Evolutionary conservation across 2,329 filamentous ascomycete genomes (phyloP).

Genomic region (Ustulina deusta): DNA sequence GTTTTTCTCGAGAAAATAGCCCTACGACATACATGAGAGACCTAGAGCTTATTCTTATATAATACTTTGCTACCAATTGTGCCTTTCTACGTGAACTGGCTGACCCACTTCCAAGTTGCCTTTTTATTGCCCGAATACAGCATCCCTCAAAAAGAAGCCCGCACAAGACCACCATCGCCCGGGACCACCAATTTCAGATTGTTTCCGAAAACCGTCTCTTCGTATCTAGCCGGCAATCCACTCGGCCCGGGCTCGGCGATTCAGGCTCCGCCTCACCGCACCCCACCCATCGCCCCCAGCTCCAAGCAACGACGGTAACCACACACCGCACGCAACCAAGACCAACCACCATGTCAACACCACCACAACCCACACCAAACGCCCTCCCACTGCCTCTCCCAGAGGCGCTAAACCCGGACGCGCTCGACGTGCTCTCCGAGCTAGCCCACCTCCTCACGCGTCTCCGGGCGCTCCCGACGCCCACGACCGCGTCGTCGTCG

Average conservation of each 20-base stretch:
- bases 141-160: background rate
- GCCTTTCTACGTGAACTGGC: too few relatives aligned
- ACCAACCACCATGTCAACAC: slow-evolving; percentile 30
- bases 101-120: background rate
- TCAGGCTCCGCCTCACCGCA: too few relatives aligned
- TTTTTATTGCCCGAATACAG: background rate
- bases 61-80: too few relatives aligned
- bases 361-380: slow-evolving; percentile 43
- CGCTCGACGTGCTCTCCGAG: slow-evolving; percentile 86
- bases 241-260: too few relatives aligned
- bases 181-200: background rate
- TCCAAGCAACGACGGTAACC: background rate
- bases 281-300: background rate
- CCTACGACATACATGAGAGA: too few relatives aligned
- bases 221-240: background rate
- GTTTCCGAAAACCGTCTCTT: background rate
- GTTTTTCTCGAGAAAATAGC: too few relatives aligned
- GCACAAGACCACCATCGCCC: background rate
- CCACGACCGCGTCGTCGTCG: slow-evolving; percentile 1
- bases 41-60: too few relatives aligned
- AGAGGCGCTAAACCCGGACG: slow-evolving; percentile 77
- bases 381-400: slow-evolving; percentile 65
- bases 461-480: slow-evolving; percentile 64
- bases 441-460: slow-evolving; percentile 82
- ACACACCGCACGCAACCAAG: slow-evolving; percentile 2